Evolutionary conservation across 768 basidiomycete genomes (phyloP), one percentile per base, ranked within the genome.

Genomic region (Exidia glandulosa): DNA sequence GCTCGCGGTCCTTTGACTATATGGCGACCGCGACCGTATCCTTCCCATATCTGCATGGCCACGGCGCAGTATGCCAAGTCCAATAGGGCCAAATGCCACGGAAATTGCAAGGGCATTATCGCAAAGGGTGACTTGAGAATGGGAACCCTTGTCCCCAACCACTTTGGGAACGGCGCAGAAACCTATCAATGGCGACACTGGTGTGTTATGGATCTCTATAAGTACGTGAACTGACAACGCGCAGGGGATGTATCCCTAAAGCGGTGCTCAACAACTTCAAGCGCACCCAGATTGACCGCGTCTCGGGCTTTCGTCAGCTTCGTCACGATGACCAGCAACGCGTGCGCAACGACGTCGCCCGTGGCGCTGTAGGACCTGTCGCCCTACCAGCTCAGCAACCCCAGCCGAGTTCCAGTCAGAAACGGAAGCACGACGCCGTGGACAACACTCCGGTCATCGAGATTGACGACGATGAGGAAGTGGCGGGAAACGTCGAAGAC

Each of bases 401-500:
- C 16, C 30, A 33, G 31, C 58, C 37, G 30, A 52, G 33, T 32
- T 29, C 16, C 29, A n/a, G 6, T 27, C 36, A 54, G 32, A 37
- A 58, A 29, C 41, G 48, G 27, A 54, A 60, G 56, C 37, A 34
- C 27, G 32, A 55, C 16, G 41, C 36, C 3, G 57, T n/a, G 3
- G 29, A 25, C 19, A 37, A 54, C 32, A 59, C 59, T 13, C 33
- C 16, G 10, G 27, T 33, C 62, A 64, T 47, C 37, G 29, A 30
- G 78, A 79, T 79, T 32, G 69, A 72, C 1, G 73, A 75, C 1
- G 79, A 82, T 36, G 73, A 77, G 13, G 73, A 69, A 48, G 61
- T 65, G 3, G 59, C 63, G 0, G 81, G 79, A 57, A 19, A 54
- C 47, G 58, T 55, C 23, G 37, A 63, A 27, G 75, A 80, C 45